Evolutionary conservation across 1,139 yeast species (phyloP).

Genomic region (Zygosaccharomyces pseudobailii): DNA sequence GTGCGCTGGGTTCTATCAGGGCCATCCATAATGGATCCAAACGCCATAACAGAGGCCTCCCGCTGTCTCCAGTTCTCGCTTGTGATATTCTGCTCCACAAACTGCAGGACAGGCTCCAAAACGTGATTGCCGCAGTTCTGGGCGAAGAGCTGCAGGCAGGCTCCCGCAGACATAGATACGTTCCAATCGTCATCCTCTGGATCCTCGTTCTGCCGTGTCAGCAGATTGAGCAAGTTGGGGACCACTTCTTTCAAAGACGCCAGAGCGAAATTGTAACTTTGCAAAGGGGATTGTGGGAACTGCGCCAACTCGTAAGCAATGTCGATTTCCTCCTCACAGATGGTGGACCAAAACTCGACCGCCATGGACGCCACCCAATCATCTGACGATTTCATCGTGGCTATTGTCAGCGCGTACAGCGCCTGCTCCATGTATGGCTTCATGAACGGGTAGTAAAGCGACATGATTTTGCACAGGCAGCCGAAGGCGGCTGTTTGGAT

Average conservation of each 20-base stretch:
- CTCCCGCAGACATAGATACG: slow-evolving; percentile 98
- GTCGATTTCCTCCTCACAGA: slow-evolving; percentile 93
- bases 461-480: slow-evolving; percentile 89
- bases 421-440: slow-evolving; percentile 97
- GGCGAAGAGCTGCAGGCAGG: slow-evolving; percentile 90
- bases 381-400: slow-evolving; percentile 75
- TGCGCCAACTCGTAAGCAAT: slow-evolving; percentile 66
- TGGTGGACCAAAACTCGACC: slow-evolving; percentile 96
- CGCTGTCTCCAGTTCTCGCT: slow-evolving; percentile 73
- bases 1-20: slow-evolving; percentile 75
- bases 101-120: slow-evolving; percentile 75
- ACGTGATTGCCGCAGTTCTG: slow-evolving; percentile 83
- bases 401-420: slow-evolving; percentile 78
- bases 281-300: slow-evolving; percentile 42
- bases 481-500: slow-evolving; percentile 95
- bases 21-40: slow-evolving; percentile 94
- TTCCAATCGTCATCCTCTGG: slow-evolving; percentile 94
- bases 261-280: slow-evolving; percentile 68
- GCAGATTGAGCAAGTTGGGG: slow-evolving; percentile 74
- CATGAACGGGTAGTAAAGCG: slow-evolving; percentile 84
- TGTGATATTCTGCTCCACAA: slow-evolving; percentile 70
- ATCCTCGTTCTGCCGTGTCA: slow-evolving; percentile 87
- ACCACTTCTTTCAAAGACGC: slow-evolving; percentile 79
- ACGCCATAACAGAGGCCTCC: slow-evolving; percentile 99
- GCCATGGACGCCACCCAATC: slow-evolving; percentile 96